phyloP scores from a whole-genome alignment of 228 moss, liverwort and hornwort genomes.

The Sphagnum magellanicum region DNA sequence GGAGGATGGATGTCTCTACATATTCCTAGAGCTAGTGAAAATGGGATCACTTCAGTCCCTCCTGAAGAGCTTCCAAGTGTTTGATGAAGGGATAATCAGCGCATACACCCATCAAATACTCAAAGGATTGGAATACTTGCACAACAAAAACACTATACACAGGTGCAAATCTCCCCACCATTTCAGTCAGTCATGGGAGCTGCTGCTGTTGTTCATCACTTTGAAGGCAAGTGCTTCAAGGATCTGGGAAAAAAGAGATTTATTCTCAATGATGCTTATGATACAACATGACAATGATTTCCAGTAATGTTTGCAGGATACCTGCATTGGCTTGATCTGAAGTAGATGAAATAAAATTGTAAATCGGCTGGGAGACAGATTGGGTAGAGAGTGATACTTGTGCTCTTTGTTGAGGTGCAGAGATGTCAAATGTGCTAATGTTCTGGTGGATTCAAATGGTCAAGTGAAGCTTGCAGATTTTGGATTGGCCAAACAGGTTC shows the following conservation, averaged over 20 bases:
- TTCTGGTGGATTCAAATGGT: conserved; percentile 49
- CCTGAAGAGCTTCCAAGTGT: conserved; percentile 44
- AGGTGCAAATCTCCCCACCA: conserved; percentile 10
- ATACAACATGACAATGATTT: too few relatives aligned
- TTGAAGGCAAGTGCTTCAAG: too few relatives aligned
- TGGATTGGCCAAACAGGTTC: conserved; percentile 48
- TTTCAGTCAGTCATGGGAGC: too few relatives aligned
- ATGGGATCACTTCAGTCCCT: conserved; percentile 56
- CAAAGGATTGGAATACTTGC: conserved; percentile 45
- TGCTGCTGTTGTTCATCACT: too few relatives aligned
- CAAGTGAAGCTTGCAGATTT: conserved; percentile 63
- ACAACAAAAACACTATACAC: conserved; percentile 46
- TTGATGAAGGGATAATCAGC: conserved; percentile 44
- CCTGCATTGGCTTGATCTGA: too few relatives aligned
- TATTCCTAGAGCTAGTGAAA: conserved; percentile 57
- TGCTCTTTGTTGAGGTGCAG: conserved; percentile 6
- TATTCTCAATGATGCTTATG: too few relatives aligned
- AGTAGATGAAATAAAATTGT: too few relatives aligned
- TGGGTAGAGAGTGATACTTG: too few relatives aligned
- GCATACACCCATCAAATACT: conserved; percentile 59
- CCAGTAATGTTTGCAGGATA: too few relatives aligned
- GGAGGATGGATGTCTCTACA: conserved; percentile 38
- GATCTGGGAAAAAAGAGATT: too few relatives aligned
- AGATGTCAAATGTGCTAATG: conserved; percentile 56
- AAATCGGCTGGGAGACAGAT: too few relatives aligned